Conservation (phyloP, 1,284 basidiomycete species). For the Sporisorium reilianum region DNA sequence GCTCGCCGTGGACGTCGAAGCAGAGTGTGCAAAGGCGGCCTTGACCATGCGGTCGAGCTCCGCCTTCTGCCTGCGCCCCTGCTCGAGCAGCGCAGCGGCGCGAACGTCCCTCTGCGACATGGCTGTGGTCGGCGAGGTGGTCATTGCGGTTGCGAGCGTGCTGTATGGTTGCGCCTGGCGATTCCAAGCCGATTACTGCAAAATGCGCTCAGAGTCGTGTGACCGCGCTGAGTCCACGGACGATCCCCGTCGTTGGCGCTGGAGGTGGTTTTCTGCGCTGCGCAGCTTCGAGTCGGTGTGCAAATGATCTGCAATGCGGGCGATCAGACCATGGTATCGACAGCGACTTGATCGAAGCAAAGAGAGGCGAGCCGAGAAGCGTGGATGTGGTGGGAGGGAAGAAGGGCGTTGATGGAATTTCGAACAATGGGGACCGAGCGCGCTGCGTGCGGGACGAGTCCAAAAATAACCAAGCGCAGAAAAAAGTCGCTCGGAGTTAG, state of each 20-base stretch:
- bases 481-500: neutral
- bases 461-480: neutral
- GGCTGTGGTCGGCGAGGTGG: conserved; percentile 22
- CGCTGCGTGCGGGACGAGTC: neutral
- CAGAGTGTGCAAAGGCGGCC: conserved; percentile 33
- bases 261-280: conserved; percentile 12
- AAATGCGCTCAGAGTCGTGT: neutral
- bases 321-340: conserved; percentile 20
- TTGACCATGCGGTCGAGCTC: conserved; percentile 50
- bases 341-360: too few species aligned
- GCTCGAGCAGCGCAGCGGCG: conserved; percentile 44
- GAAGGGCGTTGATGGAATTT: neutral
- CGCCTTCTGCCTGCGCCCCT: conserved; percentile 48
- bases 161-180: neutral
- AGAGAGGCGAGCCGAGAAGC: neutral
- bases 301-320: neutral
- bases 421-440: conserved; percentile 1
- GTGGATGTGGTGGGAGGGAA: neutral
- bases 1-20: conserved; percentile 17
- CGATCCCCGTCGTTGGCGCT: conserved; percentile 15
- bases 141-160: conserved; percentile 4
- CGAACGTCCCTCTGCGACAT: conserved; percentile 42
- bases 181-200: neutral
- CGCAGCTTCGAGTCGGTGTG: neutral
- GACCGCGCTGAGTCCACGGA: conserved; percentile 24